Evolutionary conservation across 257 asterid genomes (phyloP), one percentile per base, ranked within the genome.

Genomic region (Solanum phureja): DNA sequence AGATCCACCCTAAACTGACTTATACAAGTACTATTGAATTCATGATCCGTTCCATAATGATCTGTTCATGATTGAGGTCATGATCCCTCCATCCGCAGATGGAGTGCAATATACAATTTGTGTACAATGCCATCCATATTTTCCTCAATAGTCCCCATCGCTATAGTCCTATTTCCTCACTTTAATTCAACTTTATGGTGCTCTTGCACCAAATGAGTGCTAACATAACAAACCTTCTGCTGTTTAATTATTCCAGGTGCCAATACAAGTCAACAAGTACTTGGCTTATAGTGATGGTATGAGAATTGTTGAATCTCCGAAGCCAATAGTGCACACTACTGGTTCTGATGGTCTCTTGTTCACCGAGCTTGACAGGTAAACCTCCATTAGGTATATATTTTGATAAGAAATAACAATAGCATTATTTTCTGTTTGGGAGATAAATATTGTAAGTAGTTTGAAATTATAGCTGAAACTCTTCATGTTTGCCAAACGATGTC

Each of bases 181-280:
- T 16, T 81, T 9, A 9, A 62, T 85, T 52, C 42, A 38, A 19
- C 29, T 85, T 85, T 44, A 38, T 11, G 9, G 34, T 29, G 23
- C 23, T 13, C 82, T 40, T 31, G 34, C 69, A 31, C 60, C 52
- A 19, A 42, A 16, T 44, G 83, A 33, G 8, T 42, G 35, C 62
- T 69, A 29, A 46, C 42, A 4, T 46, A 27, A 29, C 19, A 29
- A 46, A 46, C 19, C 44, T 82, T 82, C 44, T 49, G 29, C 4
- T 82, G 27, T 84, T 83, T 24, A 31, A 40, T 85, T 79, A 40
- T 68, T 89, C 37, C 86, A 92, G 94, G 95, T 91, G 72, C 94
- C 95, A 56, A 93, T 93, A 82, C 95, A 93, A 88, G 95, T 93
- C 88, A 93, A 93, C 93, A 93, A 90, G 75, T 90, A 87, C 88